Evolutionary conservation across 2,329 filamentous ascomycete genomes (phyloP).

Genomic region (Diaporthe nobilis): DNA sequence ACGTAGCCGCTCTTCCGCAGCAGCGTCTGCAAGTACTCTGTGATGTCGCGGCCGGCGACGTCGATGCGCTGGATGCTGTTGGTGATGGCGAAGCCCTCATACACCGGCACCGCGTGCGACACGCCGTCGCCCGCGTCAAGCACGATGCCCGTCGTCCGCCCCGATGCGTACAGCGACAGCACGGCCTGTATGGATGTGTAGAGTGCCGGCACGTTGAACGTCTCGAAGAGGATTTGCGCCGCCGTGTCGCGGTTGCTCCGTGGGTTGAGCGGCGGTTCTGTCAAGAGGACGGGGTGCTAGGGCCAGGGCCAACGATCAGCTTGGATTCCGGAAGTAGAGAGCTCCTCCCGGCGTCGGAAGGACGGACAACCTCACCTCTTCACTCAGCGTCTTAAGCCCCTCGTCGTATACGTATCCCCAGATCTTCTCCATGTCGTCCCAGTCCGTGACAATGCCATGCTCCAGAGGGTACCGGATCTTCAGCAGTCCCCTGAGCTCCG

Average conservation of each 20-base stretch:
- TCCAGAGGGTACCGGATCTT: conserved; percentile 97
- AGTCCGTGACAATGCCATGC: conserved; percentile 98
- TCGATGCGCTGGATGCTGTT: conserved; percentile 97
- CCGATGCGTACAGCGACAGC: conserved; percentile 94
- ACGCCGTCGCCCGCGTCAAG: conserved; percentile 96
- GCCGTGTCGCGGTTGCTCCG: conserved; percentile 96
- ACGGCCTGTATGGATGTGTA: conserved; percentile 98
- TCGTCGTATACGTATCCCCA: conserved; percentile 99
- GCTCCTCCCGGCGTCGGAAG: not conserved
- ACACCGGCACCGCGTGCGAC: conserved; percentile 96
- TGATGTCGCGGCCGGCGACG: conserved; percentile 95
- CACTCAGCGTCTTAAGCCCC: conserved; percentile 94
- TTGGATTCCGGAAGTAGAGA: not conserved
- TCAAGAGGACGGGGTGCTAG: conserved; percentile 94
- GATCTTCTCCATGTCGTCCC: conserved; percentile 99
- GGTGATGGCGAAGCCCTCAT: conserved; percentile 96
- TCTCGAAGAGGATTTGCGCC: conserved; percentile 98
- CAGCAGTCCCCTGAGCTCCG: conserved; percentile 89
- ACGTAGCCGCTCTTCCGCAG: conserved; percentile 93
- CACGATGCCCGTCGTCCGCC: conserved; percentile 95
- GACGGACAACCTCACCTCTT: conserved; percentile 76
- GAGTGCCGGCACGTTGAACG: conserved; percentile 96
- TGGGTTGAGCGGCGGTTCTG: conserved; percentile 95
- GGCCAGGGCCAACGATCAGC: conserved; percentile 42
- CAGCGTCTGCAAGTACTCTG: conserved; percentile 92